Base-by-base conservation (phyloP, 345 rosid genomes). In the Citrus medica region DNA sequence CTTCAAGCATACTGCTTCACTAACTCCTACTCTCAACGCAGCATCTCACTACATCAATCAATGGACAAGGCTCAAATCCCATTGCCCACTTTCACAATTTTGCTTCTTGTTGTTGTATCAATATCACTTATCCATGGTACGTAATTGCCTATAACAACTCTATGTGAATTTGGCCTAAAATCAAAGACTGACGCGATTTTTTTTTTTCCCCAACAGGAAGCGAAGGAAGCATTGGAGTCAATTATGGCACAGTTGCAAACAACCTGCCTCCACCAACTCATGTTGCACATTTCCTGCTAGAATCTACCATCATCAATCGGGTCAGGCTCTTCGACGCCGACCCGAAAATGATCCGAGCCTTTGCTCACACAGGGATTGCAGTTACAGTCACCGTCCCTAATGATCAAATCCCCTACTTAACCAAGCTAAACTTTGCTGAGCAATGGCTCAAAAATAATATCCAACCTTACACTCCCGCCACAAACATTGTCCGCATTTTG, bases 171-270 rank as follows among this genome's bases (percentile, higher is more conserved):
- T 66, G n/a, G 24, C 24, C 69, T 66, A 17, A 59, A 59, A 22
- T 59, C 2, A 53, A 17, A 53, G 58, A 53, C 21, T 65, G 35
- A 65, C 35, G 25, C 14, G 1, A 19, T 33, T 3, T 33, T 33
- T 14, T 16, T 14, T 16, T 28, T 19, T 32, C 27, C 16, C 12
- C 9, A 5, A 53, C 73, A 89, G 93, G 88, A 82, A 85, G 61
- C 19, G 80, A 84, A 59, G 94, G 85, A 22, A 75, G 76, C 22
- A 81, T 93, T 30, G 98, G 98, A 58, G 93, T 90, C 13, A 92
- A 93, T 84, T 95, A 92, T 76, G 99, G 98, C 69, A 92, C 94
- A 24, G 74, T 89, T 16, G 96, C 93, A 0, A 73, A 84, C 89
- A 78, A 93, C 77, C 96, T 93, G 24, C 99, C 96, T 5, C 94